These are phyloP conservation scores for Borovskyia barvae DNA, from an alignment of 208 protist species.

Conservation along the genomic window DNA sequence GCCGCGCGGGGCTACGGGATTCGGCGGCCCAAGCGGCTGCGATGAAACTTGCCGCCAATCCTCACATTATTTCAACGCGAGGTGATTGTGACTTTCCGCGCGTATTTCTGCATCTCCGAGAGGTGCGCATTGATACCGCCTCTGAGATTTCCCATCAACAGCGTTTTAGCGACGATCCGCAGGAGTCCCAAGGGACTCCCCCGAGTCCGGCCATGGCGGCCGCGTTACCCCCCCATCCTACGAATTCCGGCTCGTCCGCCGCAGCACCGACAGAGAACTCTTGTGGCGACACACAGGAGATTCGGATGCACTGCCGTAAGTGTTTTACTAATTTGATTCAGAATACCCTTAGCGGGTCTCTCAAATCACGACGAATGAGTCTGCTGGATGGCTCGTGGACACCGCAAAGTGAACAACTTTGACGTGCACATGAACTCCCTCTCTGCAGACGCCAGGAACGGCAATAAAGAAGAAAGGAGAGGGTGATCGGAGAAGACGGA, in stretches of 20 bases:
- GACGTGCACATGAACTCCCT: neutral
- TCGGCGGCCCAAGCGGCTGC: conserved; percentile 9
- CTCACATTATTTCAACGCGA: conserved; percentile 39
- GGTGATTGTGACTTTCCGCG: conserved; percentile 87
- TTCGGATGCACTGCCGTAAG: conserved; percentile 80
- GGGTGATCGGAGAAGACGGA: too few species aligned
- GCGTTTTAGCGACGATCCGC: too few species aligned
- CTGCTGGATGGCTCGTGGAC: conserved; percentile 86
- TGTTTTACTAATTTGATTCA: conserved; percentile 76
- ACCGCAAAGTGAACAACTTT: conserved; percentile 69
- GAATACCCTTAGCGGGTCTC: conserved; percentile 27
- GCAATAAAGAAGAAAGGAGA: too few species aligned
- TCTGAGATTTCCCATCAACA: conserved; percentile 1
- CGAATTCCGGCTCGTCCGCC: too few species aligned
- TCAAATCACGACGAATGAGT: conserved; percentile 55
- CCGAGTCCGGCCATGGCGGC: too few species aligned
- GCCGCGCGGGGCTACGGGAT: neutral
- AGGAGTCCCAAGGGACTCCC: too few species aligned
- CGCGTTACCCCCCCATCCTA: too few species aligned
- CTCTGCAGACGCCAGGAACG: neutral
- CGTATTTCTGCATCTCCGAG: conserved; percentile 77
- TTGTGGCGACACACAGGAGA: conserved; percentile 7
- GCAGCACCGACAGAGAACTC: neutral
- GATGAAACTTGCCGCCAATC: conserved; percentile 17
- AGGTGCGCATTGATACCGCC: conserved; percentile 37